phyloP scores from a whole-genome alignment of 2,329 filamentous ascomycete species.

The Aspergillus fumigatus region DNA sequence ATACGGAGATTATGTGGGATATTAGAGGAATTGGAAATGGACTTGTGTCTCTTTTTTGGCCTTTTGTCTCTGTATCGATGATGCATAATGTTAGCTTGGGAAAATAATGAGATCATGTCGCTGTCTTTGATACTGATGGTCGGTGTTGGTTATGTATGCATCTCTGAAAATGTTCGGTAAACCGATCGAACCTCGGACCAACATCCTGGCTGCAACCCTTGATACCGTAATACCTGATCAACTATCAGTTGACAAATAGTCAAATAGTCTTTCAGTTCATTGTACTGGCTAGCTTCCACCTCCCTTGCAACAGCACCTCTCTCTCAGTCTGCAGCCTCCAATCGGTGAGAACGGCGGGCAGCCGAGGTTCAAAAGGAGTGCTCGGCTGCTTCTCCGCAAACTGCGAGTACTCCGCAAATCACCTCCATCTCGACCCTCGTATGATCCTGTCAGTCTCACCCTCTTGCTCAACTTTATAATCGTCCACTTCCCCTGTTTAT shows the following conservation, averaged over 20 bases:
- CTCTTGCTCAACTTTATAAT: slow-evolving; percentile 7
- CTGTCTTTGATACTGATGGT: neutral
- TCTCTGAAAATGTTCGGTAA: too few relatives aligned
- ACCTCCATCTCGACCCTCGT: neutral
- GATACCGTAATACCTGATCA: neutral
- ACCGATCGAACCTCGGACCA: too few relatives aligned
- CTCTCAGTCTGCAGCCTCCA: neutral
- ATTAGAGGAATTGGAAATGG: neutral
- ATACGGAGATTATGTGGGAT: neutral
- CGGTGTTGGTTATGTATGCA: too few relatives aligned
- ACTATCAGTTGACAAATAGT: neutral
- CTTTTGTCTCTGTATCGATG: slow-evolving; percentile 9
- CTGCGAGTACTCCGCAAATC: slow-evolving; percentile 22
- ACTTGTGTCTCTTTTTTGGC: neutral
- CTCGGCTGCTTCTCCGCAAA: slow-evolving; percentile 28
- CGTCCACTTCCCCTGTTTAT: neutral
- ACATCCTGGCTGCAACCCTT: neutral
- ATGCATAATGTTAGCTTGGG: slow-evolving; percentile 2
- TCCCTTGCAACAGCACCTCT: neutral
- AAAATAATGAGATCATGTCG: slow-evolving; percentile 1
- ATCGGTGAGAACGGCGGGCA: slow-evolving; percentile 2
- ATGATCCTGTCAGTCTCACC: slow-evolving; percentile 8
- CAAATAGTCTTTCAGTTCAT: neutral
- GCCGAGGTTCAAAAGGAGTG: slow-evolving; percentile 24
- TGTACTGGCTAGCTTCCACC: neutral